Conservation (phyloP, 208 protist genomes). For the Trypanosoma melophagium region DNA sequence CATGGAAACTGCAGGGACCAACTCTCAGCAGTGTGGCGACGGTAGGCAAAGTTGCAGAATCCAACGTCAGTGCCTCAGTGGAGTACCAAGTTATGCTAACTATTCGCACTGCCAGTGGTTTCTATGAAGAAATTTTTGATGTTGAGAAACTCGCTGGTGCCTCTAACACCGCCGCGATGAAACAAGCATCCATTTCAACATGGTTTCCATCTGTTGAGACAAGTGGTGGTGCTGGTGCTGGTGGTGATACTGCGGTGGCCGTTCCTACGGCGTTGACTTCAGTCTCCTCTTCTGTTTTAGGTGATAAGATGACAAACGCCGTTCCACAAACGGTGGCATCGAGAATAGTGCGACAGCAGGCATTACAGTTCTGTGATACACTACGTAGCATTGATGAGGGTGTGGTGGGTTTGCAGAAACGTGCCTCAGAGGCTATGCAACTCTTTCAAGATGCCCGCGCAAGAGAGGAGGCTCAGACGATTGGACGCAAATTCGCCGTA, state of each 20-base stretch:
- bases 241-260: constrained; percentile 10
- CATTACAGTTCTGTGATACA: constrained; percentile 75
- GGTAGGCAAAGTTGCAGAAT: constrained; percentile 77
- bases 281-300: constrained; percentile 79
- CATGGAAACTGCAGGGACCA: constrained; percentile 68
- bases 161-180: constrained; percentile 47
- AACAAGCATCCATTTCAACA: constrained; percentile 39
- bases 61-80: constrained; percentile 57
- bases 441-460: constrained; percentile 76
- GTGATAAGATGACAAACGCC: constrained; percentile 69
- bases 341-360: constrained; percentile 62
- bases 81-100: constrained; percentile 81
- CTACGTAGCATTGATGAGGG: constrained; percentile 61
- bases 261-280: constrained; percentile 49
- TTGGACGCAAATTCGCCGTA: constrained; percentile 72
- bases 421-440: constrained; percentile 65
- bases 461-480: constrained; percentile 69
- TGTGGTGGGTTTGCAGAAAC: constrained; percentile 73
- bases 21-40: constrained; percentile 64
- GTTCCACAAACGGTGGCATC: constrained; percentile 68
- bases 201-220: constrained; percentile 62
- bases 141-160: constrained; percentile 70
- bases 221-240: neutral
- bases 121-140: constrained; percentile 73
- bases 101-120: constrained; percentile 64